Evolutionary conservation across 345 rosid species (phyloP), one percentile per base, ranked within the genome.

Genomic region (Eucalyptus tenuipes): DNA sequence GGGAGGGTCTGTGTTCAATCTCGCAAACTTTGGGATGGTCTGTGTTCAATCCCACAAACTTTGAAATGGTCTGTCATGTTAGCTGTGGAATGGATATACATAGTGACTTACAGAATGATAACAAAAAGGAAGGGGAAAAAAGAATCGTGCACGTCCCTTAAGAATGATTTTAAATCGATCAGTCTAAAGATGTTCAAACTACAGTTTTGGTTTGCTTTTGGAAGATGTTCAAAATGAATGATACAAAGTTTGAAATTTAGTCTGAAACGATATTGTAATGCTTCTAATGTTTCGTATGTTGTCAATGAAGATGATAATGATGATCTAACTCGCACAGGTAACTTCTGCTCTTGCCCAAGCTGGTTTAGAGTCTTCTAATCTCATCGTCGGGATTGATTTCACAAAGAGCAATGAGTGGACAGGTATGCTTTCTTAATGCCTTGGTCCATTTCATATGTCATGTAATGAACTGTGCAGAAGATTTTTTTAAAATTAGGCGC

Each of bases 341-440:
- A 95, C 98, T 49, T 92, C 92, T 90, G 98, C 97, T 50, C 97
- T 97, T 68, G 88, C 95, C 75, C 95, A 95, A 81, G 94, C 98
- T 66, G 99, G 99, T 57, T 91, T 97, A 47, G 99, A 96, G 93
- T 97, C 99, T 49, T 96, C 99, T 81, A 97, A 97, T 93, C 94
- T 97, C 87, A 97, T 97, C 59, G 98, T 97, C 75, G 98, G 98
- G 89, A 95, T 97, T 86, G 99, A 97, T 92, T 94, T 96, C 92
- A 97, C 99, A 9, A 97, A 96, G 93, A 97, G 99, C 82, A 75
- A 97, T 10, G 98, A 97, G 79, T 97, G 99, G 99, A 96, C 98
- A 91, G 99, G 99, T 96, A 87, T 24, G 42, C 37, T 89, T 86
- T 88, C 29, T 10, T 88, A 86, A 82, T 44, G 22, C 79, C 66